phyloP scores from a whole-genome alignment of 768 basidiomycete species.

The Dacryopinax primogenitus region DNA sequence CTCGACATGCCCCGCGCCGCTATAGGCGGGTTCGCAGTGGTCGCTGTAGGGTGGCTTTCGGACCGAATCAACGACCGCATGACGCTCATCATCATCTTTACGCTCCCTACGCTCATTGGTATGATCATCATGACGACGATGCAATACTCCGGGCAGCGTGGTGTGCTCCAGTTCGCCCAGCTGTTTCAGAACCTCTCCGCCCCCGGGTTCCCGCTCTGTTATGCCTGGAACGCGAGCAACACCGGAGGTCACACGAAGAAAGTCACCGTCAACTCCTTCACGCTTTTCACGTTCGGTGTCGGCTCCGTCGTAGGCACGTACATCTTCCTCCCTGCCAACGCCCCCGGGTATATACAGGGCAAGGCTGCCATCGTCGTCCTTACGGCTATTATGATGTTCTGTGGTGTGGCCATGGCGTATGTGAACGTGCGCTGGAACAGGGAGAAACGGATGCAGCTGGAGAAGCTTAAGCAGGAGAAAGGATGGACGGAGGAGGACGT shows the following conservation, averaged over 20 bases:
- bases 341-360: slow-evolving; percentile 50
- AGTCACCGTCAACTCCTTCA: slow-evolving; percentile 19
- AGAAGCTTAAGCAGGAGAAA: slow-evolving; percentile 33
- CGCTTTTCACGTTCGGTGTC: neutral
- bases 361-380: slow-evolving; percentile 54
- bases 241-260: slow-evolving; percentile 57
- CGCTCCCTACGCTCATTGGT: slow-evolving; percentile 32
- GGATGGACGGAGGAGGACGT: slow-evolving; percentile 50
- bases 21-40: slow-evolving; percentile 12
- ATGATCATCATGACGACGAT: slow-evolving; percentile 43
- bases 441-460: slow-evolving; percentile 34
- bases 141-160: slow-evolving; percentile 37
- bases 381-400: slow-evolving; percentile 38
- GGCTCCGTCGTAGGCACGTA: slow-evolving; percentile 54
- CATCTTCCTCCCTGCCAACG: slow-evolving; percentile 50
- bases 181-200: slow-evolving; percentile 24
- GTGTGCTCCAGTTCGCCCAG: slow-evolving; percentile 45
- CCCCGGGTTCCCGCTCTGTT: slow-evolving; percentile 36
- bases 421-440: slow-evolving; percentile 44
- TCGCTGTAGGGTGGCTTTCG: neutral
- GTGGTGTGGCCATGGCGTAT: slow-evolving; percentile 39
- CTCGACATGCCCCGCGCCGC: slow-evolving; percentile 11
- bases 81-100: slow-evolving; percentile 3
- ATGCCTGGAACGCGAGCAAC: slow-evolving; percentile 53
- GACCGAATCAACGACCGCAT: neutral